A percentile compares a stretch with the other conserved stretches of the same genome.
Evolutionary conservation across 148 eudicot genomes (phyloP).

Genomic region (Arctostaphylos glauca): DNA sequence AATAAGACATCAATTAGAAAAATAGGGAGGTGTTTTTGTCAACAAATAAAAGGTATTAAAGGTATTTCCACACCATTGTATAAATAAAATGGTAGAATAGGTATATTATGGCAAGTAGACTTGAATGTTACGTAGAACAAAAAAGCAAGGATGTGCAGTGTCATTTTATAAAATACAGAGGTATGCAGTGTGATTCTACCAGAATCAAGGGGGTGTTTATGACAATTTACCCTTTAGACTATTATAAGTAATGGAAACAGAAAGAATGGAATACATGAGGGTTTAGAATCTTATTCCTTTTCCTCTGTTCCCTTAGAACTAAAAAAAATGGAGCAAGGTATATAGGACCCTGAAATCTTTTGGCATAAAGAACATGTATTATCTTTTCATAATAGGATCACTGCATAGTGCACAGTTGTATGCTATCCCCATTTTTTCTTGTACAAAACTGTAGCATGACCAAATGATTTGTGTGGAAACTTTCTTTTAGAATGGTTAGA

Average conservation of each 20-base stretch:
- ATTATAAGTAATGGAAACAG: not conserved
- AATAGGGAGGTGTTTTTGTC: too few species aligned
- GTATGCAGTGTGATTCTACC: too few species aligned
- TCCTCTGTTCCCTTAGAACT: not conserved
- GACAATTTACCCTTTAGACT: too few species aligned
- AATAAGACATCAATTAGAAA: too few species aligned
- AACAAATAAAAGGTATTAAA: too few species aligned
- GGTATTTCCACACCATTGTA: too few species aligned
- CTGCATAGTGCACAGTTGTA: not conserved
- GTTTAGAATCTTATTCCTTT: not conserved
- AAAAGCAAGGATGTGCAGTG: too few species aligned
- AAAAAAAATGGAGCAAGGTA: not conserved
- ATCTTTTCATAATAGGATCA: not conserved
- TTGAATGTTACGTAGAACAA: too few species aligned
- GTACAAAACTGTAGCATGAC: not conserved
- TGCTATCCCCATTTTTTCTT: not conserved
- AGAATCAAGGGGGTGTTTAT: too few species aligned
- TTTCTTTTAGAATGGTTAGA: constrained; percentile 30
- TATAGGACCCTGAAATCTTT: not conserved
- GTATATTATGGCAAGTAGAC: too few species aligned
- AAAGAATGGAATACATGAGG: not conserved
- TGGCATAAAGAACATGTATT: not conserved
- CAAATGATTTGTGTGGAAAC: not conserved
- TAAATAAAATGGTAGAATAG: too few species aligned
- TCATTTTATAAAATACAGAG: too few species aligned